Evolutionary conservation across 2,329 filamentous ascomycete species (phyloP).

Genomic region (Colletotrichum liriopes): DNA sequence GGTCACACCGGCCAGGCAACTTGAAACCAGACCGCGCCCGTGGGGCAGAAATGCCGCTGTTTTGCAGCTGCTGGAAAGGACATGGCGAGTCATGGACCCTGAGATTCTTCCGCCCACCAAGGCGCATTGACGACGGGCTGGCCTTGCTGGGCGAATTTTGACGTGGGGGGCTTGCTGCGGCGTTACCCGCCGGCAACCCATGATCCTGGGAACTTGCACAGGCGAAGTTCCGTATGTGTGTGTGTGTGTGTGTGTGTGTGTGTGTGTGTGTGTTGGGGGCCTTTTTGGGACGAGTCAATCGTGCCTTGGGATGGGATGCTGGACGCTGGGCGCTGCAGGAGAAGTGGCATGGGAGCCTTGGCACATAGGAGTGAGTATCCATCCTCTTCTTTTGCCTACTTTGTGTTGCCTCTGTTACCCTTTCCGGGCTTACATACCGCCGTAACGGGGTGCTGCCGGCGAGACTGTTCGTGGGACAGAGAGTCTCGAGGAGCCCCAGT

Average conservation of each 20-base stretch:
- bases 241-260: neutral
- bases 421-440: neutral
- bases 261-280: neutral
- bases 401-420: neutral
- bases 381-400: conserved; percentile 6
- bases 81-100: conserved; percentile 21
- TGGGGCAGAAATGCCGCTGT: conserved; percentile 3
- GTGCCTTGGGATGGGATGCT: conserved; percentile 2
- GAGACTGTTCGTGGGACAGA: conserved; percentile 22
- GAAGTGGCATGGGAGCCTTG: neutral
- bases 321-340: conserved; percentile 15
- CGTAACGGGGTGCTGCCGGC: conserved; percentile 35
- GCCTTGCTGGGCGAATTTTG: conserved; percentile 32
- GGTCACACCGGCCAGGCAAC: conserved; percentile 3
- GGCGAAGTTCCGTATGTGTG: neutral
- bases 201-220: conserved; percentile 8
- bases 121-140: conserved; percentile 25
- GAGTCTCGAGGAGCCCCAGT: neutral
- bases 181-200: neutral
- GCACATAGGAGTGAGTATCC: neutral
- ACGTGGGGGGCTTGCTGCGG: neutral
- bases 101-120: neutral
- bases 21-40: conserved; percentile 21
- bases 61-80: too few species aligned
- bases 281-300: conserved; percentile 36